Evolutionary conservation across 1,139 yeast species (phyloP).

Genomic region (Wickerhamomyces sp.): DNA sequence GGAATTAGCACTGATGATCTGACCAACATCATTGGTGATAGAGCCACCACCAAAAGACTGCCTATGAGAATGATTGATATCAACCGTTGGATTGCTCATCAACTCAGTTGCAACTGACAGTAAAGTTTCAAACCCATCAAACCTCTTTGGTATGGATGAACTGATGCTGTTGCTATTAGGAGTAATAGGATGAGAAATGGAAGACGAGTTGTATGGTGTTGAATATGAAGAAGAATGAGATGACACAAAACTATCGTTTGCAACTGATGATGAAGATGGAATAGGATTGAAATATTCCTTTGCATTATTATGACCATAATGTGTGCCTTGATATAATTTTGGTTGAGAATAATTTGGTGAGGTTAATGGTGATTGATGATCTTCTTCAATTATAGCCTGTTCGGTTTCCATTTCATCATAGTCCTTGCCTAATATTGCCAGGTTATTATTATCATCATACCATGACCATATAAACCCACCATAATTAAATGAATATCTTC

Average conservation of each 20-base stretch:
- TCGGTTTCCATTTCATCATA: conserved; percentile 4
- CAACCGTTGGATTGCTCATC: conserved; percentile 7
- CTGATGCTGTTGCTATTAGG: neutral
- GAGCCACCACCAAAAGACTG: neutral
- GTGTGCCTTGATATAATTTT: too few relatives aligned
- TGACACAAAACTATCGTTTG: too few relatives aligned
- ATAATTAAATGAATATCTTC: conserved; percentile 16
- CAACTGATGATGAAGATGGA: too few relatives aligned
- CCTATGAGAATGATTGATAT: neutral
- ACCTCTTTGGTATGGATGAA: conserved; percentile 15
- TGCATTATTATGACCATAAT: too few relatives aligned
- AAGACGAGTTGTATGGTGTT: neutral
- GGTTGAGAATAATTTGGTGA: neutral
- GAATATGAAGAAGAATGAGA: too few relatives aligned
- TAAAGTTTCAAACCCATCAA: conserved; percentile 19
- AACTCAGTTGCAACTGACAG: conserved; percentile 23
- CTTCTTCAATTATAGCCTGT: conserved; percentile 9
- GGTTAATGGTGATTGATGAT: neutral
- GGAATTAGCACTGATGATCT: too few relatives aligned
- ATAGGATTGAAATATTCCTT: too few relatives aligned
- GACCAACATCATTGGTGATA: neutral
- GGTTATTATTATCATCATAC: conserved; percentile 18
- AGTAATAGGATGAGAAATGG: neutral
- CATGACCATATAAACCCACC: conserved; percentile 25
- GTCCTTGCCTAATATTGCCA: conserved; percentile 19